Evolutionary conservation across 2,329 filamentous ascomycete species (phyloP), one percentile per base, ranked within the genome.

Genomic region (Talaromyces marneffei): DNA sequence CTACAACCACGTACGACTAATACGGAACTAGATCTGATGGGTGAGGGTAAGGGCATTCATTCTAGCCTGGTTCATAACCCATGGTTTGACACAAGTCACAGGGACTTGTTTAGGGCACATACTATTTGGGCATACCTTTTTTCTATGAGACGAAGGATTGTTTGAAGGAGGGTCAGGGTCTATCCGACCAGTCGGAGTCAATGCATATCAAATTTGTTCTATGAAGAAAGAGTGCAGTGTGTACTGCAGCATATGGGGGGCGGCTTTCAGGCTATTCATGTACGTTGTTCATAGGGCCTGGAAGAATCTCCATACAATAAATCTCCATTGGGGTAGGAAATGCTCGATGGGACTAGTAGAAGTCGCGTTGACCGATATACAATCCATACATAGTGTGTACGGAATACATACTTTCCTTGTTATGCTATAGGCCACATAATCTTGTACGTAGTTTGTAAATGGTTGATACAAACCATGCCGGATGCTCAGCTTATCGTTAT

Each of bases 11-110:
- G n/a, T 18, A 33, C 12, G 46, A 31, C 48, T 33, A 52, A 27
- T 35, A 33, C 8, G 4, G 5, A 20, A 33, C 27, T 20, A 52
- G 48, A 23, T 52, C 48, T 33, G 33, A 12, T 10, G 4, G 29
- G 48, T 52, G 48, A 52, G 48, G n/a, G 48, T 33, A 52, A 52
- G 48, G 48, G 48, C n/a, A 23, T 52, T n/a, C n/a, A n/a, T n/a
- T 35, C 48, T 52, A 52, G 29, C 48, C 48, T 52, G 48, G 27
- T 33, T 10, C 48, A 48, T 29, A n/a, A 48, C 29, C 44, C 44
- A 46, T 27, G 23, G 25, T 44, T 25, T 44, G 40, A 10, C 40
- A 25, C 25, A 25, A 29, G 40, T 44, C 18, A n/a, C 23, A 7
- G 48, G 25, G n/a, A 20, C 44, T 2, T 18, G 16, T 14, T 37